Evolutionary conservation across 2,329 filamentous ascomycete species (phyloP), one percentile per base, ranked within the genome.

Genomic region (Chaetoscypha palmicola): DNA sequence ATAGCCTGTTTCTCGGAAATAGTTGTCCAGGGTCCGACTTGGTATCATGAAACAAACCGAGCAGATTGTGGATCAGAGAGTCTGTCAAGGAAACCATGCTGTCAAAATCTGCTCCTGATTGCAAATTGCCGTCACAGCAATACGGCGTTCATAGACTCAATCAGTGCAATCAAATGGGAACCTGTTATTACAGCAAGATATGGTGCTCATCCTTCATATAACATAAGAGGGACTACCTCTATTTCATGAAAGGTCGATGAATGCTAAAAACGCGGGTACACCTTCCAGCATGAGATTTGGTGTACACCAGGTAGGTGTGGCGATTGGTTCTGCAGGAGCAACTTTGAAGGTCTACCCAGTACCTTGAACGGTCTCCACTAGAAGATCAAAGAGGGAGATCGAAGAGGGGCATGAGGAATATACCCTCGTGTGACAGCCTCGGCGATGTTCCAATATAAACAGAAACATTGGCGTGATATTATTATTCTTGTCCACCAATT

Each of bases 11-110:
- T 30, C 14, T 24, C 22, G 30, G 21, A 20, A 7, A 23, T 37
- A 20, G 12, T 12, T 32, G 8, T 35, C 17, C 28, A 24, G 14
- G 23, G 50, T 47, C 45, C 47, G 47, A 24, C 50, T 7, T 28
- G 24, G 12, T 12, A 28, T 7, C 7, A 28, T 28, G 24, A 28
- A 28, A 28, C 24, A 28, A 7, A 28, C 24, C 24, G 24, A 28
- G 24, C 50, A 35, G 42, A 44, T 33, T 20, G 24, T 20, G 42
- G 32, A 45, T 48, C 23, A 20, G 17, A 47, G 19, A 11, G 16
- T n/a, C n/a, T n/a, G n/a, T n/a, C n/a, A 41, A 41, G 37, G 5
- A 33, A 47, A 36, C 24, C 23, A 46, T 28, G 42, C 21, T 28
- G 26, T 43, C 35, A 42, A 45, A 17, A 35, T 12, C n/a, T n/a